These are phyloP conservation scores for Monosporascus sp. DNA, from an alignment of 2,329 filamentous ascomycete genomes.

Conservation along the genomic window DNA sequence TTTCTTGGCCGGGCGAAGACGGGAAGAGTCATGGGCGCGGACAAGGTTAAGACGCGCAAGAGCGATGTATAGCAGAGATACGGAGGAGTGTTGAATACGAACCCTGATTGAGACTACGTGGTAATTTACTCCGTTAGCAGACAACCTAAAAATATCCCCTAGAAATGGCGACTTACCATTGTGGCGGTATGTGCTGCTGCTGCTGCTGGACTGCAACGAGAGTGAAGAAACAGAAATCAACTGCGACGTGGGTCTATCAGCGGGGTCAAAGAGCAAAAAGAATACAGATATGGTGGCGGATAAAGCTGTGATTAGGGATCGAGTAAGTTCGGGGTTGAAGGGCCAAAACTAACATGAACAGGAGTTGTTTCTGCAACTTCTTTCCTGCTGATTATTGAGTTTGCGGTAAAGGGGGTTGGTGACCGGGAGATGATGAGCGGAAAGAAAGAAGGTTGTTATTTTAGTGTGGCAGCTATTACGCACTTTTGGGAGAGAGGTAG, in stretches of 20 bases:
- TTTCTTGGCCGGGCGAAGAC: not conserved
- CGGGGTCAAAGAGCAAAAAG: constrained; percentile 9
- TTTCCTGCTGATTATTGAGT: not conserved
- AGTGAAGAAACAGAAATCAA: constrained; percentile 17
- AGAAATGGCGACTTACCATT: constrained; percentile 21
- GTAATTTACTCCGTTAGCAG: constrained; percentile 14
- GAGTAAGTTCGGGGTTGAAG: not conserved
- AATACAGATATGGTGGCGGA: not conserved
- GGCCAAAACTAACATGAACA: not conserved
- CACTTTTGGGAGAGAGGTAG: not conserved
- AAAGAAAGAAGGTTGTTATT: not conserved
- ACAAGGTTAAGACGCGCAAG: constrained; percentile 2
- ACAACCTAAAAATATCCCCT: not conserved
- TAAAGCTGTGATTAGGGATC: too few species aligned
- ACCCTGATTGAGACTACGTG: constrained; percentile 63
- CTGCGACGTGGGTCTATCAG: constrained; percentile 22
- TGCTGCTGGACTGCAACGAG: constrained; percentile 8
- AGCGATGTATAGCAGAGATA: constrained; percentile 12
- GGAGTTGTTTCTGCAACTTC: not conserved
- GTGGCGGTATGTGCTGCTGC: constrained; percentile 15
- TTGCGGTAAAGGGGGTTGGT: not conserved
- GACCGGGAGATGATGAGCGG: not conserved
- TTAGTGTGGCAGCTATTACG: not conserved
- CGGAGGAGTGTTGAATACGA: constrained; percentile 31
- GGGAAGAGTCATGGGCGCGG: not conserved